These are phyloP conservation scores for Leishmania arabica DNA, from an alignment of 208 protist species.

Conservation along the genomic window DNA sequence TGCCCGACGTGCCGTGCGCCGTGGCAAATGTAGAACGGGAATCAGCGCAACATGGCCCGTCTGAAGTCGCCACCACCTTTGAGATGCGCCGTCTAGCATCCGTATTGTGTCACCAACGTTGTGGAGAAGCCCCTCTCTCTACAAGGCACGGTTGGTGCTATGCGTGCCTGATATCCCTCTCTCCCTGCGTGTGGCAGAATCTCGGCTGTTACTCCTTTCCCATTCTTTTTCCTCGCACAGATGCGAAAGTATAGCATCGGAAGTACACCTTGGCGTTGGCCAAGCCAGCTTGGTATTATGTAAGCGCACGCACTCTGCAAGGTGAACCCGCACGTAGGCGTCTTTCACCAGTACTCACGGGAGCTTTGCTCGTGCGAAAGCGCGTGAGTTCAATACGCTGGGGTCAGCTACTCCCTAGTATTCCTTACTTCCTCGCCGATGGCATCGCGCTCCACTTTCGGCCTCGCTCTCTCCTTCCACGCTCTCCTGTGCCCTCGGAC, in stretches of 20 bases:
- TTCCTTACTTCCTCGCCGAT: not conserved
- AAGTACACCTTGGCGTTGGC: not conserved
- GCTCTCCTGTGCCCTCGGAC: not conserved
- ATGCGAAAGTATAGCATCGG: not conserved
- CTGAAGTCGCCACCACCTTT: not conserved
- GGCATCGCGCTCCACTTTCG: not conserved
- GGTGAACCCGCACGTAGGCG: not conserved
- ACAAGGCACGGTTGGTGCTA: not conserved
- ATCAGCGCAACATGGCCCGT: not conserved
- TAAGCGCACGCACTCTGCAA: not conserved
- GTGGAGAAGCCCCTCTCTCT: not conserved
- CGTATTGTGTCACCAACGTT: not conserved
- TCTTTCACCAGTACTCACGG: not conserved
- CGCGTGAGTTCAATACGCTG: not conserved
- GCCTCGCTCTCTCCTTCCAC: not conserved
- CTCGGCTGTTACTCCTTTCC: not conserved
- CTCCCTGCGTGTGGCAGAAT: not conserved
- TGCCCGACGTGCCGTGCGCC: slow-evolving; percentile 85
- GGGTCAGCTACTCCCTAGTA: not conserved
- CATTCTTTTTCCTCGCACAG: not conserved
- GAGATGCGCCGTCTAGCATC: not conserved
- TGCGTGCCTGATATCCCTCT: not conserved
- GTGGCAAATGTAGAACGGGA: slow-evolving; percentile 67
- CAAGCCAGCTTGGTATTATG: not conserved
- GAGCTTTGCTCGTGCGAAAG: not conserved